Conservation (phyloP, 108 stramenopile species). For the Cylindrotheca fusiformis region DNA sequence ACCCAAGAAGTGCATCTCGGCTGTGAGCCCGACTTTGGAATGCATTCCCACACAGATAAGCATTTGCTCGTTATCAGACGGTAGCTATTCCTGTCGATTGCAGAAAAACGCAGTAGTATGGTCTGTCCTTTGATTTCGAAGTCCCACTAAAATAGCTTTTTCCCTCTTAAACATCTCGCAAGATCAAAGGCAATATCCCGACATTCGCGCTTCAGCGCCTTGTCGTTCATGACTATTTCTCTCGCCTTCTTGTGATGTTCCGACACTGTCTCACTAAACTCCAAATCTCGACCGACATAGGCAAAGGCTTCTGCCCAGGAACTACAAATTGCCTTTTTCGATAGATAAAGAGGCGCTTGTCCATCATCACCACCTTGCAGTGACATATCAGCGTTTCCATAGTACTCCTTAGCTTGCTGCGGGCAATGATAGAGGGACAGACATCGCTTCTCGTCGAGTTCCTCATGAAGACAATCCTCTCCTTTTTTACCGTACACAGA, state of each 20-base stretch:
- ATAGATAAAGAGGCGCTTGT: not conserved
- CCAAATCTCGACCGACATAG: slow-evolving; percentile 20
- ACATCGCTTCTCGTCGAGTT: slow-evolving; percentile 40
- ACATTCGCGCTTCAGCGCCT: slow-evolving; percentile 29
- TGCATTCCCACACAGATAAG: too few relatives aligned
- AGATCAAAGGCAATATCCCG: slow-evolving; percentile 29
- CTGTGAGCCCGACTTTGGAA: too few relatives aligned
- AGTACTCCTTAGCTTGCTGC: slow-evolving; percentile 36
- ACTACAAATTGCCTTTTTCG: slow-evolving; percentile 27
- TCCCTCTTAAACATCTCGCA: slow-evolving; percentile 25
- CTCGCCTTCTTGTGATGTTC: slow-evolving; percentile 26
- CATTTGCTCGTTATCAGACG: too few relatives aligned
- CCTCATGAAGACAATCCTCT: slow-evolving; percentile 40
- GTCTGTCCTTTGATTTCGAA: too few relatives aligned
- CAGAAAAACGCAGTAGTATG: too few relatives aligned
- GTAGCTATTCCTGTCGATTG: too few relatives aligned
- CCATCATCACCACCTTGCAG: not conserved
- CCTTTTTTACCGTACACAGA: slow-evolving; percentile 34
- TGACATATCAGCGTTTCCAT: slow-evolving; percentile 19
- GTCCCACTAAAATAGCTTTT: slow-evolving; percentile 22
- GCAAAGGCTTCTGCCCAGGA: slow-evolving; percentile 43
- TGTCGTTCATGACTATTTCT: slow-evolving; percentile 21
- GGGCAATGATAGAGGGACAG: slow-evolving; percentile 32
- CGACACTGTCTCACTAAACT: slow-evolving; percentile 18
- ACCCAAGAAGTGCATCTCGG: too few relatives aligned